Evolutionary conservation across 2,329 filamentous ascomycete genomes (phyloP).

Genomic region (Aspergillus latus): DNA sequence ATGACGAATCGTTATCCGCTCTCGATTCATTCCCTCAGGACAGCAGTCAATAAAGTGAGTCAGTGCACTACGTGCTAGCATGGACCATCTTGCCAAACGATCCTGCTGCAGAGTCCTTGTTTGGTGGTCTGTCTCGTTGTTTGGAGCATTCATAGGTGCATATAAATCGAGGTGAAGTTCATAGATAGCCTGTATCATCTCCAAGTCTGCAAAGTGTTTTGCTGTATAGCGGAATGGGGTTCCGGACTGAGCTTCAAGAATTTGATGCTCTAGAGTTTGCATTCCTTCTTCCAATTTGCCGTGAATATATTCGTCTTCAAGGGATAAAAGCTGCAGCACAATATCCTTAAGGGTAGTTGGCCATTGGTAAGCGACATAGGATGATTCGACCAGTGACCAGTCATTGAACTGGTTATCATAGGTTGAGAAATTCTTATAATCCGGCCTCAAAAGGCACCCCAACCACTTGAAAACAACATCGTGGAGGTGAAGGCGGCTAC

Average conservation of each 20-base stretch:
- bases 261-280: constrained; percentile 27
- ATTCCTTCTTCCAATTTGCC: constrained; percentile 39
- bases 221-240: constrained; percentile 28
- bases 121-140: constrained; percentile 54
- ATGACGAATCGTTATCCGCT: constrained; percentile 58
- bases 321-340: constrained; percentile 53
- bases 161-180: constrained; percentile 69
- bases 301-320: constrained; percentile 56
- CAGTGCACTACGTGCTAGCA: constrained; percentile 57
- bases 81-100: constrained; percentile 61
- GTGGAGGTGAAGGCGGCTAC: constrained; percentile 48
- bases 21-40: constrained; percentile 32
- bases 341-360: constrained; percentile 55
- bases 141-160: constrained; percentile 61
- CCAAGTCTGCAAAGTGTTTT: constrained; percentile 43
- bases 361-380: constrained; percentile 58
- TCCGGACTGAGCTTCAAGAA: constrained; percentile 24
- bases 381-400: constrained; percentile 37
- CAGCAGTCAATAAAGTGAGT: constrained; percentile 39
- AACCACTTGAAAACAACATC: constrained; percentile 58
- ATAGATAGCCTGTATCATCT: constrained; percentile 61
- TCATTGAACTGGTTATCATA: constrained; percentile 11
- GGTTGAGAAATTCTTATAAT: constrained; percentile 23
- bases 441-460: constrained; percentile 50
- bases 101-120: constrained; percentile 58